These are phyloP conservation scores for Metschnikowia aberdeeniae DNA, from an alignment of 805 yeast genomes.

Conservation along the genomic window DNA sequence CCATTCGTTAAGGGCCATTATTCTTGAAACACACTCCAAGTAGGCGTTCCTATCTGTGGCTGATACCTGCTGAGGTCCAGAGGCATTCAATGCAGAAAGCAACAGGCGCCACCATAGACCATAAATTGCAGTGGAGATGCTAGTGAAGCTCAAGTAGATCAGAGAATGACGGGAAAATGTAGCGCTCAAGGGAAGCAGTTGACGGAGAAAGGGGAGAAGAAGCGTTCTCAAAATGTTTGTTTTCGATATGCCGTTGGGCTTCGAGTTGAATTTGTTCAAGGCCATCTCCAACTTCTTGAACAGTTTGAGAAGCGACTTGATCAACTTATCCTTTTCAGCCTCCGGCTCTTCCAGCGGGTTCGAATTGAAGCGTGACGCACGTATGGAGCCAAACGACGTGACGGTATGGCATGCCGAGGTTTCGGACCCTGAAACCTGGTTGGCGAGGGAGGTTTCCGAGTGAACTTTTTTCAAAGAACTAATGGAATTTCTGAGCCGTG, in stretches of 20 bases:
- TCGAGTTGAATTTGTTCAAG: conserved; percentile 36
- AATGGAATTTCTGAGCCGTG: conserved; percentile 2
- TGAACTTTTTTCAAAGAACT: conserved; percentile 1
- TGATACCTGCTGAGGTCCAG: conserved; percentile 28
- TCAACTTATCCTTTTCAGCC: conserved; percentile 9
- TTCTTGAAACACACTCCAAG: conserved; percentile 51
- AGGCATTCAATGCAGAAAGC: conserved; percentile 18
- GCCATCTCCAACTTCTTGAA: conserved; percentile 41
- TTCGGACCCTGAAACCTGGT: not conserved
- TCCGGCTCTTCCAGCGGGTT: conserved; percentile 1
- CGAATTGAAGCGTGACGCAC: not conserved
- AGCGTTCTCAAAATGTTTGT: conserved; percentile 45
- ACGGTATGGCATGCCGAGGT: conserved; percentile 1
- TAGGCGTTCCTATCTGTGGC: conserved; percentile 49
- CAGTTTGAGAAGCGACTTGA: conserved; percentile 14
- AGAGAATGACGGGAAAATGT: conserved; percentile 18
- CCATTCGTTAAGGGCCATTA: conserved; percentile 49
- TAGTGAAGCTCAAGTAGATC: conserved; percentile 30
- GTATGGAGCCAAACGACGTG: conserved; percentile 1
- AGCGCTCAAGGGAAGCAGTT: conserved; percentile 19
- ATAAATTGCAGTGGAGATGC: conserved; percentile 31
- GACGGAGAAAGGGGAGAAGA: conserved; percentile 28
- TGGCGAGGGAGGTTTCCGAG: conserved; percentile 1
- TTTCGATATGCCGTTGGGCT: conserved; percentile 18
- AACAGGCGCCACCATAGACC: conserved; percentile 55